A percentile compares a stretch with the other conserved stretches of the same genome.
These are phyloP conservation scores for Pleurotus tuoliensis DNA, from an alignment of 768 basidiomycete species.

Conservation along the genomic window DNA sequence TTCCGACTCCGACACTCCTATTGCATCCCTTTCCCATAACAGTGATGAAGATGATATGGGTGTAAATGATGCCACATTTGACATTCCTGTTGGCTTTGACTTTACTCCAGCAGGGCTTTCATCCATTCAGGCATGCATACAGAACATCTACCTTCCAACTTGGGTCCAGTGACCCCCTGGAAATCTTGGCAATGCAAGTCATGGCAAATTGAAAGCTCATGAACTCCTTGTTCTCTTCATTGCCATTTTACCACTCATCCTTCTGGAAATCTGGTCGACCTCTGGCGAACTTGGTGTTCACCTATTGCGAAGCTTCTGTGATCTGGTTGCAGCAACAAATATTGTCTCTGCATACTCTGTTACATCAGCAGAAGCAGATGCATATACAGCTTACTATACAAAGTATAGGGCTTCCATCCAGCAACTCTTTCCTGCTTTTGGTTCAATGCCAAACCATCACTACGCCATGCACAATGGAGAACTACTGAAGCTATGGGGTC, in stretches of 20 bases:
- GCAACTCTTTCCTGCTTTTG: slow-evolving; percentile 17
- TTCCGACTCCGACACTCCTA: no score
- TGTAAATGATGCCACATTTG: no score
- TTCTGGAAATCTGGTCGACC: no score
- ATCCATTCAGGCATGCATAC: slow-evolving; percentile 16
- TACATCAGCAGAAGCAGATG: slow-evolving; percentile 17
- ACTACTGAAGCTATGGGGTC: slow-evolving; percentile 27
- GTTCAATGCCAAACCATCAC: slow-evolving; percentile 26
- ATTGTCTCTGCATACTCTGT: slow-evolving; percentile 21
- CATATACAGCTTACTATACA: slow-evolving; percentile 17
- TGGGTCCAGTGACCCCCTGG: slow-evolving; percentile 20
- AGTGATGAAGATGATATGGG: no score
- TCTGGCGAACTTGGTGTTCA: background rate
- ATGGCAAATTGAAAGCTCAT: slow-evolving; percentile 30
- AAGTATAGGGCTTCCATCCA: slow-evolving; percentile 17
- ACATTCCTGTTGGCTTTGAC: slow-evolving; percentile 7
- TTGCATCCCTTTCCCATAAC: background rate
- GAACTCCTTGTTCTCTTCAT: slow-evolving; percentile 23
- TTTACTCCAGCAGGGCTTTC: slow-evolving; percentile 12
- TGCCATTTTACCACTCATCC: background rate
- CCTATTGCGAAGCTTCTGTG: slow-evolving; percentile 17
- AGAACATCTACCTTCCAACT: slow-evolving; percentile 14
- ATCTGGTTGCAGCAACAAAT: slow-evolving; percentile 22
- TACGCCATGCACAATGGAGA: slow-evolving; percentile 29
- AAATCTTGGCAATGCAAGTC: slow-evolving; percentile 23